These are phyloP conservation scores for Ormosia semicastrata DNA, from an alignment of 306 rosid genomes.

Conservation along the genomic window DNA sequence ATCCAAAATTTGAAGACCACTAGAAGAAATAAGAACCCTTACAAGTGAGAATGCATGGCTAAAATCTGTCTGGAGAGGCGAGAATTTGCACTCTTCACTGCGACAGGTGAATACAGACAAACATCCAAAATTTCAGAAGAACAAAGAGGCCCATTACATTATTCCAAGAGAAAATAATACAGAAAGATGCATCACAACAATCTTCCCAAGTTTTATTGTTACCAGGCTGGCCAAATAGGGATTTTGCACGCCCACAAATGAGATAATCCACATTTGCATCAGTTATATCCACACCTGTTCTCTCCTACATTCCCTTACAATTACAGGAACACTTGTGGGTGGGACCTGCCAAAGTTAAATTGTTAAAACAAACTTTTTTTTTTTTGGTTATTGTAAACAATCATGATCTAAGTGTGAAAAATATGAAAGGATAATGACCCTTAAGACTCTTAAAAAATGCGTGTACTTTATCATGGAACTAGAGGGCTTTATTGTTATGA, in stretches of 20 bases:
- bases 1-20: conserved; percentile 20
- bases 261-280: conserved; percentile 19
- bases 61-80: conserved; percentile 51
- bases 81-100: conserved; percentile 44
- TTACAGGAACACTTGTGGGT: conserved; percentile 53
- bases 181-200: conserved; percentile 34
- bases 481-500: not conserved
- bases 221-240: conserved; percentile 23
- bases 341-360: conserved; percentile 39
- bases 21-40: not conserved
- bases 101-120: conserved; percentile 28
- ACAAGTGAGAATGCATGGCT: conserved; percentile 15
- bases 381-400: not conserved
- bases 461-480: not conserved
- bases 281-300: conserved; percentile 45
- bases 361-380: not conserved
- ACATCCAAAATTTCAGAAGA: conserved; percentile 13
- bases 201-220: conserved; percentile 37
- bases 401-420: not conserved
- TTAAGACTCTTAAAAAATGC: not conserved
- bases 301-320: conserved; percentile 49
- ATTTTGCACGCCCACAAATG: conserved; percentile 38
- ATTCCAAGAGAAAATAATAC: conserved; percentile 30
- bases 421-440: not conserved
- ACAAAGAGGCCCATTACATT: conserved; percentile 29